Conservation (phyloP, 163 green algal genomes). For the Volvox carteri region DNA sequence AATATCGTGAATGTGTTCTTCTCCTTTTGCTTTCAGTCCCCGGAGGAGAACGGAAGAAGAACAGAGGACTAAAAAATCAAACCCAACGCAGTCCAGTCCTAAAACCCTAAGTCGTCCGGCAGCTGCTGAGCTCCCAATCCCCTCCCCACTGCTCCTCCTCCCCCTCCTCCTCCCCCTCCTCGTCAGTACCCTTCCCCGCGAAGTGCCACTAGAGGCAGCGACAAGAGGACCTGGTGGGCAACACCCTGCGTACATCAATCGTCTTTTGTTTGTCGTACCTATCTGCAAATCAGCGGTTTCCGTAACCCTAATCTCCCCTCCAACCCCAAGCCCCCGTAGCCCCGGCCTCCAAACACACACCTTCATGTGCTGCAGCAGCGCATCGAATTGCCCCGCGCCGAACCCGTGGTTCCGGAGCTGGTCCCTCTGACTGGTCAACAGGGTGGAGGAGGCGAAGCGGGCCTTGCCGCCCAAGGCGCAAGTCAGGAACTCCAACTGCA, state of each 20-base stretch:
- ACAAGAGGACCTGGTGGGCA: not conserved
- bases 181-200: not conserved
- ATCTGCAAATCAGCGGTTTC: not conserved
- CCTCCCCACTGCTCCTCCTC: no score
- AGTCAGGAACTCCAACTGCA: constrained; percentile 53
- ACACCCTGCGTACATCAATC: not conserved
- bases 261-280: no score
- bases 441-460: constrained; percentile 52
- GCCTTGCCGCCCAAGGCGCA: constrained; percentile 54
- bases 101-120: no score
- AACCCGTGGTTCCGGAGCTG: constrained; percentile 47
- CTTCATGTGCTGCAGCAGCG: constrained; percentile 56
- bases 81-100: no score
- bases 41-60: no score
- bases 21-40: no score
- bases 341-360: not conserved
- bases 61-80: no score
- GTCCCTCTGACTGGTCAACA: constrained; percentile 47
- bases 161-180: not conserved
- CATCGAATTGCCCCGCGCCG: constrained; percentile 45
- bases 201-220: no score
- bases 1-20: not conserved
- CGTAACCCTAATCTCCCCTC: not conserved
- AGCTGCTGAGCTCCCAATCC: no score
- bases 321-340: no score